phyloP scores from a whole-genome alignment of 139 green algal genomes.

The Chara braunii region DNA sequence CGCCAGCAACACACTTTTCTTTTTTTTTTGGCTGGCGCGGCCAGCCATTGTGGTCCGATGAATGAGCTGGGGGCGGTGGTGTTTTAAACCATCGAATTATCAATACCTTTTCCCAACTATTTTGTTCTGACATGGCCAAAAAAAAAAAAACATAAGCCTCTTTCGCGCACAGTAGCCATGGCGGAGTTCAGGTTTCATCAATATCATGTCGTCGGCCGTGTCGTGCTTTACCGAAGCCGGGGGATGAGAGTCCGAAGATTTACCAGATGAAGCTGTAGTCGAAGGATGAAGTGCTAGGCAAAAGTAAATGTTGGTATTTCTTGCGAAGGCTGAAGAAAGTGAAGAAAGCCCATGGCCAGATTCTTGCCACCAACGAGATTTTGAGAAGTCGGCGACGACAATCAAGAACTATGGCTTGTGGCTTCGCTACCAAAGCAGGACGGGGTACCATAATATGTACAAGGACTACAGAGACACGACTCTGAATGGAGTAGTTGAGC shows the following conservation, averaged over 20 bases:
- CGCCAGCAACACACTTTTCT: too few species aligned
- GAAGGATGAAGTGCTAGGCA: conserved; percentile 78
- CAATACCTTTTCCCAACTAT: too few species aligned
- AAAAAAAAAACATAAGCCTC: too few species aligned
- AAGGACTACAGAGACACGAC: conserved; percentile 99
- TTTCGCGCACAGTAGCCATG: too few species aligned
- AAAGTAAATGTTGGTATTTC: conserved; percentile 99
- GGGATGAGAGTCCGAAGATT: conserved; percentile 73
- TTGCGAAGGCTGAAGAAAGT: conserved; percentile 87
- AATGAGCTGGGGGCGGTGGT: too few species aligned
- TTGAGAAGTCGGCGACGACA: conserved; percentile 87
- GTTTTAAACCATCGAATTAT: too few species aligned
- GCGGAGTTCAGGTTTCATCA: too few species aligned
- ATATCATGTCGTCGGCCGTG: conserved; percentile 98
- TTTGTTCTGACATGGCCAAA: too few species aligned
- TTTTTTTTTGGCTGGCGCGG: too few species aligned
- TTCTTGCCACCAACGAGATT: conserved; percentile 92
- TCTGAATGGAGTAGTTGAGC: conserved; percentile 89
- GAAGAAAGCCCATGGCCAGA: conserved; percentile 99
- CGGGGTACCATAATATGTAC: conserved; percentile 93
- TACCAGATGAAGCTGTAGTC: conserved; percentile 99
- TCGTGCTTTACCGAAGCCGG: conserved; percentile 83
- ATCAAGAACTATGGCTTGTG: conserved; percentile 99
- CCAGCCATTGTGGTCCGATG: too few species aligned
- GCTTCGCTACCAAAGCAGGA: conserved; percentile 94